phyloP scores from a whole-genome alignment of 2,329 filamentous ascomycete species.

The Microdochium bolleyi region DNA sequence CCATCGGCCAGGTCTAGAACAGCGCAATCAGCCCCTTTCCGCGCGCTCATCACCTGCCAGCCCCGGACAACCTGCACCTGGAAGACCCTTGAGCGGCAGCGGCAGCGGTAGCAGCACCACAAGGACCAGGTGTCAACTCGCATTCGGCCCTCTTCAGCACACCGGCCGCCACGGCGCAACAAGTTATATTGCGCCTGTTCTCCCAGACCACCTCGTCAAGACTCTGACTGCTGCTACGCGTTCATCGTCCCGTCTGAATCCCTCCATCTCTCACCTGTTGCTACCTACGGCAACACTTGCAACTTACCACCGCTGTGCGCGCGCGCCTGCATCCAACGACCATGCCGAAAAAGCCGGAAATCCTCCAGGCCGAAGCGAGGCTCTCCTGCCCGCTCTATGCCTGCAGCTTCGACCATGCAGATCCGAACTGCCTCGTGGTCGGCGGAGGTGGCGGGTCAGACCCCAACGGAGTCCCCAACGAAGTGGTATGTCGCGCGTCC shows the following conservation, averaged over 20 bases:
- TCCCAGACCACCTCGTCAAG: background rate
- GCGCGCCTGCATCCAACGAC: constrained; percentile 4
- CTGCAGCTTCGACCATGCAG: constrained; percentile 78
- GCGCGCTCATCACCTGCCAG: background rate
- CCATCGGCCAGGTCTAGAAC: background rate
- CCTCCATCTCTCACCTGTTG: background rate
- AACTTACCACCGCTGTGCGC: background rate
- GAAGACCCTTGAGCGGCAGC: no score
- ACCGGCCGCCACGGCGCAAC: background rate
- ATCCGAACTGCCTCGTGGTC: constrained; percentile 69
- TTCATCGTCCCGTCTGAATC: background rate
- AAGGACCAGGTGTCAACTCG: background rate
- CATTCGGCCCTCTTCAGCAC: background rate
- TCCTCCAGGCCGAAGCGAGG: constrained; percentile 51
- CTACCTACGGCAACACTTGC: background rate
- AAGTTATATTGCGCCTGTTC: background rate
- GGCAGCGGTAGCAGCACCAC: no score
- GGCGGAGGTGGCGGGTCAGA: constrained; percentile 82
- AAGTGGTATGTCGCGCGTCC: constrained; percentile 54
- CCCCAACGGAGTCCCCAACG: constrained; percentile 76
- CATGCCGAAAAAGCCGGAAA: constrained; percentile 15
- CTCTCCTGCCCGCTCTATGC: constrained; percentile 80
- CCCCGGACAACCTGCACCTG: background rate
- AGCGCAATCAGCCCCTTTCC: background rate
- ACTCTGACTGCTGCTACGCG: background rate